phyloP scores from a whole-genome alignment of 768 basidiomycete species.

The Boletales sp. region DNA sequence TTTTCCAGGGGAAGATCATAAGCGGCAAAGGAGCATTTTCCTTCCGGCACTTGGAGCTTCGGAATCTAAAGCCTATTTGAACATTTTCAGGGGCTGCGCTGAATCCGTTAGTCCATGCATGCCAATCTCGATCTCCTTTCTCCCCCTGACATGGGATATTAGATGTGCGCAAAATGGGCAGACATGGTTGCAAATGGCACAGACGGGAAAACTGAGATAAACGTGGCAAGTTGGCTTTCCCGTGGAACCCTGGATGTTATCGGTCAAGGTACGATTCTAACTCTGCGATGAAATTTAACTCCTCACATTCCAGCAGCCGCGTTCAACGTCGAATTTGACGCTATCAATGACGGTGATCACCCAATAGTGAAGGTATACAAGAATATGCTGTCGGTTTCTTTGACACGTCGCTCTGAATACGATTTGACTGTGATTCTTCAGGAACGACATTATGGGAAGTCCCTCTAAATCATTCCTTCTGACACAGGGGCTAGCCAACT shows the following conservation, averaged over 20 bases:
- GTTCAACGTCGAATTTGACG: too few relatives aligned
- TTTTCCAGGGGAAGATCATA: constrained; percentile 40
- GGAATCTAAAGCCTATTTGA: constrained; percentile 49
- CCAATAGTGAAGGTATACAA: too few relatives aligned
- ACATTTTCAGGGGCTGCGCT: constrained; percentile 42
- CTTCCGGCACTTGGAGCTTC: constrained; percentile 53
- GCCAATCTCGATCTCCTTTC: neutral
- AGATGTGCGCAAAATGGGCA: constrained; percentile 26
- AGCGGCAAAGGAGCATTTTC: constrained; percentile 51
- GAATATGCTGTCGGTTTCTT: too few relatives aligned
- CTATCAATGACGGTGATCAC: too few relatives aligned
- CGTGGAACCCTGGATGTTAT: too few relatives aligned
- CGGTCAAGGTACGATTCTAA: too few relatives aligned
- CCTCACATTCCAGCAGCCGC: too few relatives aligned
- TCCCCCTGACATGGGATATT: neutral
- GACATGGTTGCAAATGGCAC: constrained; percentile 13
- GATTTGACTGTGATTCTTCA: neutral
- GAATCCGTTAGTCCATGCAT: constrained; percentile 16
- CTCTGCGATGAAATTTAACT: too few relatives aligned
- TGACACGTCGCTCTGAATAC: too few relatives aligned
- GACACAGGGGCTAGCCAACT: neutral
- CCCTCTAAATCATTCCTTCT: constrained; percentile 15
- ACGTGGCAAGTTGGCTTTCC: too few relatives aligned
- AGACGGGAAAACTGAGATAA: neutral
- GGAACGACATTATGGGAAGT: constrained; percentile 15